Base-by-base conservation (phyloP, 805 yeast genomes). In the Naumovozyma baii region DNA sequence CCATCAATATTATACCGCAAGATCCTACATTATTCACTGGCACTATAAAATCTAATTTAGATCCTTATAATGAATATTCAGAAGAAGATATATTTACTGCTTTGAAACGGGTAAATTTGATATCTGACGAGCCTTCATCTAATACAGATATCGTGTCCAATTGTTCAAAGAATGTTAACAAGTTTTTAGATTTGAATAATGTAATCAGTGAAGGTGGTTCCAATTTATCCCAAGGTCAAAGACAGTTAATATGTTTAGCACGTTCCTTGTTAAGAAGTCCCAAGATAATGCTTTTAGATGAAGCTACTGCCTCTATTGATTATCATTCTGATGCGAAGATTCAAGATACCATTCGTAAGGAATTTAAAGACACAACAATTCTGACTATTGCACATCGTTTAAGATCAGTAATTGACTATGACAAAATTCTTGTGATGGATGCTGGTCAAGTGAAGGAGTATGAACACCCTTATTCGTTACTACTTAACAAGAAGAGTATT, bases 261-360 rank as follows among this genome's bases (percentile, higher is more conserved):
- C 68, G 90, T 58, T 78, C 88, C 0, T 66, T 81, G 45, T 67
- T 81, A 43, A 50, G 59, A 34, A 68, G 75, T 38, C 87, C 88
- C 26, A 81, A 79, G 61, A 76, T 81, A 33, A 74, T 81, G 52
- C 65, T 81, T 52, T 66, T 81, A 45, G 90, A 81, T 57, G 90
- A 81, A 63, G 88, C 88, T 3, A 81, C 90, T 14, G 84, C 86
- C 2, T 80, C 88, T 2, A 80, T 82, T 52, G 90, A 82, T 60
- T 80, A 80, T 57, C 74, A 77, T 47, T 78, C 87, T 1, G 90
- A 82, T 56, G 75, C 85, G 4, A 73, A 73, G 62, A 79, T 82
- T 47, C 88, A 82, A 61, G 71, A 71, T 39, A 80, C 88, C 0
- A 80, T 82, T 43, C 70, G 87, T 61, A 78, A 76, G 37, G 87